Percentiles rank a stretch among this genome's conserved stretches.
Conservation (phyloP, 2,329 filamentous ascomycete species). For the Scedosporium aurantiacum region DNA sequence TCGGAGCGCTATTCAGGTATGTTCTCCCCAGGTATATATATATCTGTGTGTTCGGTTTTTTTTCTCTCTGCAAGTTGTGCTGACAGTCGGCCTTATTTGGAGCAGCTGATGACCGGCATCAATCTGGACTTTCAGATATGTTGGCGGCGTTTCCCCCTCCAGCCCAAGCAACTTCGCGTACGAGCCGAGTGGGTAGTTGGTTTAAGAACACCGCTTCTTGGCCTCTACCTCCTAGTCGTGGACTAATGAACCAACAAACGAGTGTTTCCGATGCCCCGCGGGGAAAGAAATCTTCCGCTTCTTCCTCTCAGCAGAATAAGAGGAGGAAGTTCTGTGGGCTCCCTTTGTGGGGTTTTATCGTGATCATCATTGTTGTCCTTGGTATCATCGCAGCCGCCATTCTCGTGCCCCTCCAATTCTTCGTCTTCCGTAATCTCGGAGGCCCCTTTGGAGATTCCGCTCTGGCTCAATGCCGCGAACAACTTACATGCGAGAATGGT, state of each 20-base stretch:
- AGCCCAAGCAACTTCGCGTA: slow-evolving; percentile 34
- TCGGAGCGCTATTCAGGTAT: slow-evolving; percentile 24
- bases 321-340: slow-evolving; percentile 64
- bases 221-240: slow-evolving; percentile 29
- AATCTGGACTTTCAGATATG: slow-evolving; percentile 52
- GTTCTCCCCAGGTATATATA: slow-evolving; percentile 9
- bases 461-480: slow-evolving; percentile 44
- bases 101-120: slow-evolving; percentile 30
- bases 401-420: slow-evolving; percentile 60
- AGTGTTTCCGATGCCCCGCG: slow-evolving; percentile 10
- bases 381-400: slow-evolving; percentile 70
- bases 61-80: slow-evolving; percentile 2
- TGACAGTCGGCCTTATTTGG: background rate
- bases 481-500: slow-evolving; percentile 63
- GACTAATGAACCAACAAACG: slow-evolving; percentile 6
- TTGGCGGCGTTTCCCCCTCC: slow-evolving; percentile 54
- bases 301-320: slow-evolving; percentile 12
- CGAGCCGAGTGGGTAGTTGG: slow-evolving; percentile 33
- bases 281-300: background rate
- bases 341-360: slow-evolving; percentile 65
- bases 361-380: slow-evolving; percentile 53
- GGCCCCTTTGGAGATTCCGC: slow-evolving; percentile 21
- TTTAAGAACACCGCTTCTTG: slow-evolving; percentile 31
- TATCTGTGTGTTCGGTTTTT: background rate
- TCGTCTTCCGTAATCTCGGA: slow-evolving; percentile 40